Evolutionary conservation across 495 filamentous ascomycete species (phyloP).

Genomic region (Podospora tetraspora): DNA sequence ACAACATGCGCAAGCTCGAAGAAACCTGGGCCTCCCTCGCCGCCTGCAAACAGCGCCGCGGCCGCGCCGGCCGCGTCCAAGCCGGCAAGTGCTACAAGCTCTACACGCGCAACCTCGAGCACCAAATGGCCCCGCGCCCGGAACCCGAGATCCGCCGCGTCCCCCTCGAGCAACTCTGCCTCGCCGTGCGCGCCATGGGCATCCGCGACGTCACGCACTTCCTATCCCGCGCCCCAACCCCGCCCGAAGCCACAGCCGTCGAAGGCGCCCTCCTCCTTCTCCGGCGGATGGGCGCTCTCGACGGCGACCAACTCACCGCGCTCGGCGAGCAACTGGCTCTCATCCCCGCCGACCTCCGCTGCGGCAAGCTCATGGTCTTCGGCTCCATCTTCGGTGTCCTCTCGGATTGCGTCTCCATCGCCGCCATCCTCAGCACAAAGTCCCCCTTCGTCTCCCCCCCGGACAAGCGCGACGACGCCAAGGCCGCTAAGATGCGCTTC

Average conservation of each 20-base stretch:
- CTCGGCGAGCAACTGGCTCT: constrained; percentile 85
- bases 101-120: constrained; percentile 78
- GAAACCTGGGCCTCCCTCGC: constrained; percentile 95
- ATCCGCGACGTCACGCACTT: constrained; percentile 73
- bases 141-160: constrained; percentile 92
- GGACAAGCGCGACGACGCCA: constrained; percentile 74
- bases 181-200: constrained; percentile 93
- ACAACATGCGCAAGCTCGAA: constrained; percentile 88
- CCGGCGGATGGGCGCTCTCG: constrained; percentile 79
- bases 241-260: constrained; percentile 77
- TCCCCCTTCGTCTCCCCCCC: constrained; percentile 79
- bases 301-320: constrained; percentile 77
- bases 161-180: constrained; percentile 87
- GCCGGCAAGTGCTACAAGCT: constrained; percentile 93
- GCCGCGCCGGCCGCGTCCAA: constrained; percentile 86
- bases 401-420: constrained; percentile 81
- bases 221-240: constrained; percentile 79
- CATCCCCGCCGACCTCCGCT: constrained; percentile 91
- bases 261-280: constrained; percentile 76
- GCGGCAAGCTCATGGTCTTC: constrained; percentile 92
- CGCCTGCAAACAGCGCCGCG: constrained; percentile 93
- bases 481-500: constrained; percentile 70
- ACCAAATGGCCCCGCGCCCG: constrained; percentile 81
- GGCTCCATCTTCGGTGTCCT: constrained; percentile 90
- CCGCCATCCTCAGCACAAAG: constrained; percentile 78